These are phyloP conservation scores for Thermochaetoides thermophila DNA, from an alignment of 495 filamentous ascomycete species.

Conservation along the genomic window DNA sequence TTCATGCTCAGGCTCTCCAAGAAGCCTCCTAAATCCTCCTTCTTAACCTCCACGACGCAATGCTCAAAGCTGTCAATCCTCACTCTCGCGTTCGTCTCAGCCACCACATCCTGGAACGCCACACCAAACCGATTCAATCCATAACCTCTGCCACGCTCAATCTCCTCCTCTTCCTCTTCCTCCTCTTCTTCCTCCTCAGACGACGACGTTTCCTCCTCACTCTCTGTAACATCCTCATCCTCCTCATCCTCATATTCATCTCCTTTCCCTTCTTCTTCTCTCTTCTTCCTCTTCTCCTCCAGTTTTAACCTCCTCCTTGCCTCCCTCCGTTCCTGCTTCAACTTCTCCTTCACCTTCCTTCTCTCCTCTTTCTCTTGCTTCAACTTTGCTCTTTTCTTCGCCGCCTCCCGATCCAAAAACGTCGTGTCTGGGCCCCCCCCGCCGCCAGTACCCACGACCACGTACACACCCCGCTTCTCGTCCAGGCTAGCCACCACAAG, in stretches of 20 bases:
- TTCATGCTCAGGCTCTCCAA: constrained; percentile 85
- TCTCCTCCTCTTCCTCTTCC: constrained; percentile 46
- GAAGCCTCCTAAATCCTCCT: constrained; percentile 86
- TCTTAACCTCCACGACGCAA: constrained; percentile 90
- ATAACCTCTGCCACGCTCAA: constrained; percentile 41
- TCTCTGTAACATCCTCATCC: constrained; percentile 11
- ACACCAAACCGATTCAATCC: constrained; percentile 80
- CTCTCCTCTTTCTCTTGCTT: constrained; percentile 46
- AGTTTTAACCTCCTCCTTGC: constrained; percentile 27
- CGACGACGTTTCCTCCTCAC: constrained; percentile 29
- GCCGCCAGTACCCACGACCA: constrained; percentile 77
- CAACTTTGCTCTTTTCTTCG: constrained; percentile 43
- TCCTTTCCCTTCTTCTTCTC: constrained; percentile 36
- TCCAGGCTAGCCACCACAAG: constrained; percentile 83
- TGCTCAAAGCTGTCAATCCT: constrained; percentile 95
- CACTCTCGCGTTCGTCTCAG: constrained; percentile 78
- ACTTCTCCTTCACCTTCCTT: constrained; percentile 43
- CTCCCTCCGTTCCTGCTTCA: constrained; percentile 44
- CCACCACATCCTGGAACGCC: constrained; percentile 90
- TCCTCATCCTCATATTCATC: constrained; percentile 24
- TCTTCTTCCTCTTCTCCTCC: constrained; percentile 42
- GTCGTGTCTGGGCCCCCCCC: constrained; percentile 52
- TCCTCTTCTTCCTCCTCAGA: constrained; percentile 47
- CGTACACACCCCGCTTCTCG: constrained; percentile 74
- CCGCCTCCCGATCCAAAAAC: constrained; percentile 44